phyloP scores from a whole-genome alignment of 116 monocot genomes.

The Posidonia oceanica region DNA sequence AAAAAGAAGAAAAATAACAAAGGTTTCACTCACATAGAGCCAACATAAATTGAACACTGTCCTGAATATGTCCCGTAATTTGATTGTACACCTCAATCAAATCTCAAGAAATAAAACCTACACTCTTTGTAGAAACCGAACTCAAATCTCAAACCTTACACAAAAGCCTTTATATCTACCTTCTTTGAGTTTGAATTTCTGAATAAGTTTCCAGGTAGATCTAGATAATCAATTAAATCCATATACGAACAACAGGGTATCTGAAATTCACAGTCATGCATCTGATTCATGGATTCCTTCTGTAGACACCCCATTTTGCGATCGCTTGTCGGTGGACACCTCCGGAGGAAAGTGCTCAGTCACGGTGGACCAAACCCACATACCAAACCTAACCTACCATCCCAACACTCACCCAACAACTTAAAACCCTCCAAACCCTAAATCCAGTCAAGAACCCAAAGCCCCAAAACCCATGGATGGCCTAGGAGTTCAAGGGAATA shows the following conservation, averaged over 20 bases:
- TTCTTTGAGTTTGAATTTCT: conserved; percentile 14
- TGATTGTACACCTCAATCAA: conserved; percentile 29
- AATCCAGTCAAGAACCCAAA: too few species aligned
- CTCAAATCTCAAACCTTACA: conserved; percentile 22
- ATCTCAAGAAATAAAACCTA: conserved; percentile 23
- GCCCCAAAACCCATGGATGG: too few species aligned
- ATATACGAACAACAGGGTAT: conserved; percentile 10
- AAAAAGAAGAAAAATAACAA: conserved; percentile 1
- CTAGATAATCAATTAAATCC: conserved; percentile 17
- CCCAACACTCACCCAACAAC: too few species aligned
- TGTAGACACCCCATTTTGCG: too few species aligned
- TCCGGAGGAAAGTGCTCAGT: too few species aligned
- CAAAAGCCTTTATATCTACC: conserved; percentile 19
- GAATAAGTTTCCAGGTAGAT: conserved; percentile 22
- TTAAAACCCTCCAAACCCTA: too few species aligned
- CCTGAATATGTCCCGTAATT: conserved; percentile 14
- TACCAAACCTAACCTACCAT: too few species aligned
- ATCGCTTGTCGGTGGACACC: too few species aligned
- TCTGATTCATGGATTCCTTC: conserved; percentile 11
- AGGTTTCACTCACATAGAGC: not conserved
- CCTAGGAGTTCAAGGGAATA: too few species aligned
- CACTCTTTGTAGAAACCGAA: conserved; percentile 12
- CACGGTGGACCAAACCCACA: too few species aligned
- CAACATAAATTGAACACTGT: conserved; percentile 1
- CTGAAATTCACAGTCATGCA: conserved; percentile 16